Percentiles rank a stretch among this genome's conserved stretches.
Evolutionary conservation across 1,284 basidiomycete genomes (phyloP).

Genomic region (Macrocystidia cucumis): DNA sequence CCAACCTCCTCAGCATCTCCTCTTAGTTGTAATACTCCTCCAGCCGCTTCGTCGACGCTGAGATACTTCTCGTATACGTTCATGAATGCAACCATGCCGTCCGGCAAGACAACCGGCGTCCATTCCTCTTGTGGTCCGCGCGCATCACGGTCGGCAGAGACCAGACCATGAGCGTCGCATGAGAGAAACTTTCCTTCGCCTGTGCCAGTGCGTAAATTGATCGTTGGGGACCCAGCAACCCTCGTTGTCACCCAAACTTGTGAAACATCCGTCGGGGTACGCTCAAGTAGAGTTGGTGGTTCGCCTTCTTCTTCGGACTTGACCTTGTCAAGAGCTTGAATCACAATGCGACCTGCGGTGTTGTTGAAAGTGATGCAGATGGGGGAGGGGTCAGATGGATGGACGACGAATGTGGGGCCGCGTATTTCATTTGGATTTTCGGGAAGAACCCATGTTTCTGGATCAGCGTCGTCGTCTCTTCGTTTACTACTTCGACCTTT

Average conservation of each 20-base stretch:
- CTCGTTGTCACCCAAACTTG: constrained; percentile 85
- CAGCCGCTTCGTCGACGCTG: constrained; percentile 75
- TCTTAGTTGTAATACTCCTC: constrained; percentile 67
- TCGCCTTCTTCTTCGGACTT: constrained; percentile 34
- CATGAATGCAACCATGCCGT: constrained; percentile 79
- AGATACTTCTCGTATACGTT: constrained; percentile 84
- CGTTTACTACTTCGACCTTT: constrained; percentile 37
- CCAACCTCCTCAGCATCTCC: constrained; percentile 80
- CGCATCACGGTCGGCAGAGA: constrained; percentile 76
- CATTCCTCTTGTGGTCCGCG: constrained; percentile 85
- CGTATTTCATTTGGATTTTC: constrained; percentile 67
- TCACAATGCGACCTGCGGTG: constrained; percentile 63
- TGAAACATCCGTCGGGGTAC: constrained; percentile 69
- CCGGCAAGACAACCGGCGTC: constrained; percentile 68
- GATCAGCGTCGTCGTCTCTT: constrained; percentile 46
- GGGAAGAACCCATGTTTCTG: constrained; percentile 75
- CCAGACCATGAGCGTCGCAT: constrained; percentile 75
- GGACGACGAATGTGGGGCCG: constrained; percentile 76
- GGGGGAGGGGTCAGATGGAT: constrained; percentile 68
- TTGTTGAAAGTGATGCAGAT: constrained; percentile 74
- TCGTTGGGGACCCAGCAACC: constrained; percentile 70
- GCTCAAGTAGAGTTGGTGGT: constrained; percentile 41
- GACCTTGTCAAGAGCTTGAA: constrained; percentile 58
- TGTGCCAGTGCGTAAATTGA: constrained; percentile 78
- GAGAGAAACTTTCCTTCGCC: constrained; percentile 85